Conservation (phyloP, 2,329 filamentous ascomycete species). For the Phialemonium atrogriseum region DNA sequence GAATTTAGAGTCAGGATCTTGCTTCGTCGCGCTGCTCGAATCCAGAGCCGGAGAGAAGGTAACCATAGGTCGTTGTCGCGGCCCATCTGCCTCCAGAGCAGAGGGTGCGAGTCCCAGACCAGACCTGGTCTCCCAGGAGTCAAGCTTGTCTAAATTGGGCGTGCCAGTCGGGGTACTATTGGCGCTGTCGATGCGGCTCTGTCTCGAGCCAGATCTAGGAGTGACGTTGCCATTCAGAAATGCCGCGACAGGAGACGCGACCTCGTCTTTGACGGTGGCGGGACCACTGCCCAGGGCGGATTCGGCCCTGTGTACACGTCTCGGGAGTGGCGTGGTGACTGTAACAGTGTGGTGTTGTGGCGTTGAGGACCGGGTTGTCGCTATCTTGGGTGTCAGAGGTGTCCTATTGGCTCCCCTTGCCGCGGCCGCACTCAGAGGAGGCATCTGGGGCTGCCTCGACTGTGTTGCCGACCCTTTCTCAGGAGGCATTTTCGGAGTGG, state of each 20-base stretch:
- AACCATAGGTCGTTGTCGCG: slow-evolving; percentile 19
- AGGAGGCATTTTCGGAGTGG: slow-evolving; percentile 24
- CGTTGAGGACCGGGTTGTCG: slow-evolving; percentile 21
- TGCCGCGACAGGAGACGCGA: slow-evolving; percentile 42
- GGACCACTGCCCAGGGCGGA: slow-evolving; percentile 10
- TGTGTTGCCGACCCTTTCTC: slow-evolving; percentile 14
- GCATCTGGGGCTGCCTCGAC: slow-evolving; percentile 54
- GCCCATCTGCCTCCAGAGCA: slow-evolving; percentile 19
- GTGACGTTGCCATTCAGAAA: slow-evolving; percentile 64
- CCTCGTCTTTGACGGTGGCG: slow-evolving; percentile 33
- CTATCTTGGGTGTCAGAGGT: slow-evolving; percentile 49
- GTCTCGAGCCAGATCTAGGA: slow-evolving; percentile 67
- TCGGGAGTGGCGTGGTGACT: slow-evolving; percentile 32
- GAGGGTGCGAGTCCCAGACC: slow-evolving; percentile 25
- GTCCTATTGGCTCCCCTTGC: slow-evolving; percentile 41
- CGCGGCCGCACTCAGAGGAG: slow-evolving; percentile 39
- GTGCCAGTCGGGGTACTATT: slow-evolving; percentile 58
- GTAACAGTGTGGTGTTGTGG: slow-evolving; percentile 21
- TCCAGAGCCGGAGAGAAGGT: slow-evolving; percentile 33
- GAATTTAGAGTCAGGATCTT: slow-evolving; percentile 59
- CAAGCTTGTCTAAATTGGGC: slow-evolving; percentile 37
- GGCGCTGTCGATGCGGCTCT: slow-evolving; percentile 60
- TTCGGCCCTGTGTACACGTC: slow-evolving; percentile 18
- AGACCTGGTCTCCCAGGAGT: slow-evolving; percentile 33
- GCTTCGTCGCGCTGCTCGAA: slow-evolving; percentile 15